Conservation (phyloP, 805 yeast species). For the Monosporozyma yasuniensis region DNA sequence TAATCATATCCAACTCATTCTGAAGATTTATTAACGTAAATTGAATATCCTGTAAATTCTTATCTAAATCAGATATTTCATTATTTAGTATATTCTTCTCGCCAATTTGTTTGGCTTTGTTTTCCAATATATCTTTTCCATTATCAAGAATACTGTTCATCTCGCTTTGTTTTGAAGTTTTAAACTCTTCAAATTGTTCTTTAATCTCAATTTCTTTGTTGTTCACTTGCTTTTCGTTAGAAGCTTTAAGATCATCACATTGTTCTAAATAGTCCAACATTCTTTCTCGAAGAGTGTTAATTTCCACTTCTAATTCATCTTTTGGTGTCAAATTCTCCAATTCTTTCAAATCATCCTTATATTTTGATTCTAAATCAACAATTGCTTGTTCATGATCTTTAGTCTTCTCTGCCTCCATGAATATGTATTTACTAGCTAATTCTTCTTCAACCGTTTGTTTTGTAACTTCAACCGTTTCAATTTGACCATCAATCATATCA, state of each 20-base stretch:
- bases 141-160: not conserved
- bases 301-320: conserved; percentile 14
- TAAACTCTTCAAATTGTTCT: conserved; percentile 6
- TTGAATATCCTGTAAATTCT: not conserved
- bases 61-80: conserved; percentile 3
- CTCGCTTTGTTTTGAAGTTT: not conserved
- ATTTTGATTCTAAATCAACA: conserved; percentile 8
- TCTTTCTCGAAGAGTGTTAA: conserved; percentile 10
- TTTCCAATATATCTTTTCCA: not conserved
- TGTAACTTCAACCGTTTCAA: conserved; percentile 4
- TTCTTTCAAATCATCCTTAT: conserved; percentile 16
- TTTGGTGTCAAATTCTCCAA: conserved; percentile 19
- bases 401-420: conserved; percentile 19
- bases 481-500: conserved; percentile 11
- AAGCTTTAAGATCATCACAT: conserved; percentile 1
- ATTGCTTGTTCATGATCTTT: conserved; percentile 19
- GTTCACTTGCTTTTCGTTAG: not conserved
- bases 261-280: conserved; percentile 11
- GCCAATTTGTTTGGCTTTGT: not conserved
- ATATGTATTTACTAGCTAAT: conserved; percentile 10
- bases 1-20: not conserved
- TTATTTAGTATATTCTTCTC: not conserved
- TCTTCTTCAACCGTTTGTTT: conserved; percentile 11
- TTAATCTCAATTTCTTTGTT: conserved; percentile 4
- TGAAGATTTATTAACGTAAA: not conserved